phyloP scores from a whole-genome alignment of 2,329 filamentous ascomycete genomes.

The Paraphaeosphaeria minitans region DNA sequence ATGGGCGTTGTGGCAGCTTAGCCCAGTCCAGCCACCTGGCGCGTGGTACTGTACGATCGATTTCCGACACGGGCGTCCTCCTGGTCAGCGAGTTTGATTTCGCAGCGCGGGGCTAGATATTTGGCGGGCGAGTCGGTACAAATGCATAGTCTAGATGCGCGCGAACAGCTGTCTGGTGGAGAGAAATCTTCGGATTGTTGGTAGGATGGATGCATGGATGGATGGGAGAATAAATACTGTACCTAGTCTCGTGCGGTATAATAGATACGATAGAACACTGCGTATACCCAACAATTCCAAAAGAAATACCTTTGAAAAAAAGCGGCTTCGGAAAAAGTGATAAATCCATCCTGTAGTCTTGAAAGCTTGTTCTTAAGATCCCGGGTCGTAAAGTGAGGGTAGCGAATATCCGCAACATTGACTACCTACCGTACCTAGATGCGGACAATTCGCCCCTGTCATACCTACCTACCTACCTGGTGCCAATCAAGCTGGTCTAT shows the following conservation, averaged over 20 bases:
- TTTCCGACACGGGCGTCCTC: neutral
- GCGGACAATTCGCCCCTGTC: too few relatives aligned
- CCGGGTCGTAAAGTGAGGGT: too few relatives aligned
- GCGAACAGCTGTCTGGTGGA: neutral
- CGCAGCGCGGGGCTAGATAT: neutral
- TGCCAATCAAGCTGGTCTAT: too few relatives aligned
- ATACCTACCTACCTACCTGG: too few relatives aligned
- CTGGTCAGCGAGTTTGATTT: neutral
- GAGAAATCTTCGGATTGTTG: neutral
- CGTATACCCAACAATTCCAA: neutral
- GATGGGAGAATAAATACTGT: neutral
- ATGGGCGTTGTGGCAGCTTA: neutral
- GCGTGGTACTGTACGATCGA: neutral
- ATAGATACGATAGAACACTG: neutral
- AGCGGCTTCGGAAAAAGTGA: too few relatives aligned
- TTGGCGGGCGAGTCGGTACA: neutral
- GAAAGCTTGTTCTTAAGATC: too few relatives aligned
- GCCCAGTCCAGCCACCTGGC: constrained; percentile 2
- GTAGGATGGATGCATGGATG: too few relatives aligned
- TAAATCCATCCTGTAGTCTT: too few relatives aligned
- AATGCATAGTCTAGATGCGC: neutral
- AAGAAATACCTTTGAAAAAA: too few relatives aligned
- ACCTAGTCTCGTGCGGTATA: neutral
- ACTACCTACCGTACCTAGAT: too few relatives aligned
- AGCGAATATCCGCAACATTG: too few relatives aligned